These are phyloP conservation scores for Pinus tabuliformis DNA, from an alignment of 75 land plant genomes.

Conservation along the genomic window DNA sequence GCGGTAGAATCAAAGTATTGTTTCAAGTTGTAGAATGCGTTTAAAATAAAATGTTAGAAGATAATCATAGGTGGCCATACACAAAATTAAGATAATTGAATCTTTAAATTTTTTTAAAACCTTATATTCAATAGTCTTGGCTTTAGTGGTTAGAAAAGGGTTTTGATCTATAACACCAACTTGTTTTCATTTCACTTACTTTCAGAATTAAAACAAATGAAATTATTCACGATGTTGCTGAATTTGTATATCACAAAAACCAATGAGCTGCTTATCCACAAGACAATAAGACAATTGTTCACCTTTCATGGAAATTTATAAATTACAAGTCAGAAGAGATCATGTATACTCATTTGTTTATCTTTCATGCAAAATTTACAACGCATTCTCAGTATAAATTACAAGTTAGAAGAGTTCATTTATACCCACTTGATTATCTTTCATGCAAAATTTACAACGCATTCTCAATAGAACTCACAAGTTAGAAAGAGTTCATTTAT, in stretches of 20 bases:
- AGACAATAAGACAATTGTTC: background rate
- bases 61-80: too few relatives aligned
- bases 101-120: too few relatives aligned
- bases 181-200: too few relatives aligned
- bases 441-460: background rate
- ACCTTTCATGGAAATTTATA: background rate
- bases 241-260: background rate
- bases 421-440: background rate
- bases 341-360: background rate
- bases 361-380: background rate
- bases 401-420: background rate
- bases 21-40: too few relatives aligned
- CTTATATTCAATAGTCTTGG: too few relatives aligned
- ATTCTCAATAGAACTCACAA: background rate
- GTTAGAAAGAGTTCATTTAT: background rate
- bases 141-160: too few relatives aligned
- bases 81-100: too few relatives aligned
- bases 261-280: background rate
- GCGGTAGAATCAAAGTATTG: too few relatives aligned
- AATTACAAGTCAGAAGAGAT: background rate
- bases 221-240: too few relatives aligned
- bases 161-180: too few relatives aligned
- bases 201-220: too few relatives aligned
- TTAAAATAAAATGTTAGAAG: too few relatives aligned
- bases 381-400: background rate